Base-by-base conservation (phyloP, 2,329 filamentous ascomycete genomes). In the Knufia fluminis region DNA sequence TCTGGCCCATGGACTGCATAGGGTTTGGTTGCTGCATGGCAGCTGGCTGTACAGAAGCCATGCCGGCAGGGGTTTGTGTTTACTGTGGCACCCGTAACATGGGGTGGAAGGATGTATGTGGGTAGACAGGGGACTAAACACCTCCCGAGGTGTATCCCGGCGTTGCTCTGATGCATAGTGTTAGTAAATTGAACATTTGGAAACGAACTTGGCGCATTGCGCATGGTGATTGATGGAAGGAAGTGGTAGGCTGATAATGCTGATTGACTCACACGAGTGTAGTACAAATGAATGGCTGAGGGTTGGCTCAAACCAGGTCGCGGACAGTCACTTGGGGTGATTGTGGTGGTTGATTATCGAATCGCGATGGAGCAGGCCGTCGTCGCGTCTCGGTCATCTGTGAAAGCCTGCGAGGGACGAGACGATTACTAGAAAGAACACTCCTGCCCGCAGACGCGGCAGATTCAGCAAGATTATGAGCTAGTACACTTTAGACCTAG, bases 11-110 rank as follows among this genome's bases (percentile, higher is more conserved):
- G 26, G 26, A 6, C 26, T 28, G 26, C 33, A 36, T 36, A 41
- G 71, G 74, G 60, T 78, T 79, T 56, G 78, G 77, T 64, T 83
- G 77, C 67, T 83, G 79, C 68, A 85, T 78, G 60, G 79, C 78
- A 56, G 83, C 79, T 57, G 80, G 71, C 71, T 92, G 86, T 62
- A 89, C 81, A 55, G 86, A 90, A 66, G 87, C 83, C 87, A 94
- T 94, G 62, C 52, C 76, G 68, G 57, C 47, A 40, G 36, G 45
- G 45, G 22, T 26, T 36, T 23, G 20, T 8, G 32, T 26, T 40
- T 32, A 39, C 19, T 9, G 48, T 32, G 60, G 60, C 57, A 51
- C 51, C 39, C 23, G 41, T 52, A 49, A 55, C 58, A 50, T 58
- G 50, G 49, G 53, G 54, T 38, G 19, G 22, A 40, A 39, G 45